Conservation (phyloP, 192 early-diverging fungal species). For the Entomortierella lignicola region DNA sequence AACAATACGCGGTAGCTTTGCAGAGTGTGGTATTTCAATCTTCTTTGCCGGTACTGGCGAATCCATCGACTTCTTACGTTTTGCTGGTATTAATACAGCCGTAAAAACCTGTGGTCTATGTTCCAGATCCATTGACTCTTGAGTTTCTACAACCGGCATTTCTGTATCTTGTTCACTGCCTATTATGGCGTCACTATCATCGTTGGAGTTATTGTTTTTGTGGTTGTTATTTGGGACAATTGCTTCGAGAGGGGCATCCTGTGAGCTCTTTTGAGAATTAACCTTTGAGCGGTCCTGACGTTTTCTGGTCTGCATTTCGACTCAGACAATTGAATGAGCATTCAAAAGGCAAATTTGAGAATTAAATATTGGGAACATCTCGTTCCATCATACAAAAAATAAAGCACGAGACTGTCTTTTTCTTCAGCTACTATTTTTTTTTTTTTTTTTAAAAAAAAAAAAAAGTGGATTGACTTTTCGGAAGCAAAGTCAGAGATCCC, state of each 20-base stretch:
- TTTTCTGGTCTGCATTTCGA: constrained; percentile 22
- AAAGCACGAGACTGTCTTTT: no score
- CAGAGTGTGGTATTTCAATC: constrained; percentile 20
- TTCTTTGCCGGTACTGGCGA: constrained; percentile 1
- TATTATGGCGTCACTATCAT: neutral
- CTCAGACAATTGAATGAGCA: neutral
- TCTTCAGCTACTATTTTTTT: neutral
- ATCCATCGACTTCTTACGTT: neutral
- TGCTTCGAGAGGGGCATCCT: neutral
- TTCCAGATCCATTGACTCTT: neutral
- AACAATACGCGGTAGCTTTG: constrained; percentile 28
- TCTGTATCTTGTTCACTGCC: neutral
- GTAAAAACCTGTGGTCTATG: neutral
- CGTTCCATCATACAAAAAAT: no score
- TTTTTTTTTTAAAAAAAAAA: constrained; percentile 4
- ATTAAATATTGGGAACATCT: no score
- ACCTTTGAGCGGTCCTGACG: neutral
- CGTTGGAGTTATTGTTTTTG: no score
- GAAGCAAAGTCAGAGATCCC: constrained; percentile 21
- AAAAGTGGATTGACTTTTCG: constrained; percentile 50
- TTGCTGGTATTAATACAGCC: neutral
- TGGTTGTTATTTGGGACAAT: neutral
- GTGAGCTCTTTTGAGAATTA: neutral
- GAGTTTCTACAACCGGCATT: neutral
- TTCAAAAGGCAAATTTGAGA: no score